These are phyloP conservation scores for Xylaria sp. DNA, from an alignment of 2,329 filamentous ascomycete species.

Conservation along the genomic window DNA sequence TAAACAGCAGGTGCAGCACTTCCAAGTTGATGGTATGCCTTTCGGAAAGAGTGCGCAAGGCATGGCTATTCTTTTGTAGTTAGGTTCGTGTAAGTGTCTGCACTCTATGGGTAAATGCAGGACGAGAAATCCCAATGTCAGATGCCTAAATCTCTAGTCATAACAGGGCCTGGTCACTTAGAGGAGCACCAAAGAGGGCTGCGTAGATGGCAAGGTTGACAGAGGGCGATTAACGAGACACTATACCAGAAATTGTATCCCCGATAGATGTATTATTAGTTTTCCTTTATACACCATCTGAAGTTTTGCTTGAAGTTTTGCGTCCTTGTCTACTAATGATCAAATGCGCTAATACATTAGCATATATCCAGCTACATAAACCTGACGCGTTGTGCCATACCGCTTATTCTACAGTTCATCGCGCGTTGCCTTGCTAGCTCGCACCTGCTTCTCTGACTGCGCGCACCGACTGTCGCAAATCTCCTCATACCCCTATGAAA, in stretches of 20 bases:
- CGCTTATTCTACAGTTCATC: neutral
- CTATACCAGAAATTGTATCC: neutral
- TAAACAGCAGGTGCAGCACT: constrained; percentile 43
- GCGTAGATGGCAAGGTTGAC: too few species aligned
- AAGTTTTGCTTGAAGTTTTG: neutral
- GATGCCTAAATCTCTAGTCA: too few species aligned
- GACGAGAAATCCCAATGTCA: too few species aligned
- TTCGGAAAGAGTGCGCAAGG: constrained; percentile 41
- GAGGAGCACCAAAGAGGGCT: too few species aligned
- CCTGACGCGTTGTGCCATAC: neutral
- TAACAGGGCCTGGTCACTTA: too few species aligned
- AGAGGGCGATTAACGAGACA: too few species aligned
- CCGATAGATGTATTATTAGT: neutral
- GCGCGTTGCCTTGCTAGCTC: neutral
- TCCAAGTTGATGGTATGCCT: constrained; percentile 34
- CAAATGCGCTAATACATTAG: neutral
- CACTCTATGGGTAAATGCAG: too few species aligned
- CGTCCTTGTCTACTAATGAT: neutral
- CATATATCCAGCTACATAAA: neutral
- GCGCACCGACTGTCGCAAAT: neutral
- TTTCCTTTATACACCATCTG: neutral
- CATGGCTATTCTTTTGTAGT: constrained; percentile 35
- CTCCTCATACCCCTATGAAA: neutral
- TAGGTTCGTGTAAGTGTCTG: too few species aligned
- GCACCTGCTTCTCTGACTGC: neutral